Base-by-base conservation (phyloP, 108 stramenopile species). In the Aureococcus anophagefferens region DNA sequence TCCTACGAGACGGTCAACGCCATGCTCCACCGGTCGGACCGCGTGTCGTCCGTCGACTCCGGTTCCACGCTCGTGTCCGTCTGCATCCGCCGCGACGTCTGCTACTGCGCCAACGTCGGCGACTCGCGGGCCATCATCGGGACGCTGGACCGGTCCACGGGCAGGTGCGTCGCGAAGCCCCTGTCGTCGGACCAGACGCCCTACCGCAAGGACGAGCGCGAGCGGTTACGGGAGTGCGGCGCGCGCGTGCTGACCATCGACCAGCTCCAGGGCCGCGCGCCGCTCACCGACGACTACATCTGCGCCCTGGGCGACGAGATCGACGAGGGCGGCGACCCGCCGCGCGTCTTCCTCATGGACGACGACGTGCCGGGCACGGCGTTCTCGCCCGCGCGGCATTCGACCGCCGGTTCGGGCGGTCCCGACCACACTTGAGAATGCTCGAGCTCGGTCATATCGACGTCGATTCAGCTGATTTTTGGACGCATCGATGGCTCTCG, bases 101-200 rank as follows among this genome's bases (percentile, higher is more conserved):
- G 97, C 31, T 90, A 91, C 66, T 84, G 96, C 63, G 88, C 87
- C 74, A 99, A 99, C 75, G 98, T 97, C 0, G 98, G 98, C 30
- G 95, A 96, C 77, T 91, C 90, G 68, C 87, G 94, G 11, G 82
- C 82, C 9, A 84, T 84, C 59, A n/a, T n/a, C n/a, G 45, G 78
- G 65, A 69, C 25, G 35, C 30, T 51, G 15, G 76, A 74, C 35
- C 35, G 68, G 44, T 70, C 77, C 15, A n/a, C 21, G 0, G n/a
- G n/a, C n/a, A 40, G n/a, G 21, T 91, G 94, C 30, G 88, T 99
- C 63, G 89, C 91, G 0, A 81, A 91, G 64, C 89, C 94, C 5
- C 77, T 95, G 4, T 90, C 91, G 30, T 74, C 76, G 15, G 92
- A 93, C 81, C 94, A 95, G 72, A 95, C 94, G 17, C 90, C 89